Evolutionary conservation across 140 eudicot genomes (phyloP), one percentile per base, ranked within the genome.

Genomic region (Oenanthe javanica): DNA sequence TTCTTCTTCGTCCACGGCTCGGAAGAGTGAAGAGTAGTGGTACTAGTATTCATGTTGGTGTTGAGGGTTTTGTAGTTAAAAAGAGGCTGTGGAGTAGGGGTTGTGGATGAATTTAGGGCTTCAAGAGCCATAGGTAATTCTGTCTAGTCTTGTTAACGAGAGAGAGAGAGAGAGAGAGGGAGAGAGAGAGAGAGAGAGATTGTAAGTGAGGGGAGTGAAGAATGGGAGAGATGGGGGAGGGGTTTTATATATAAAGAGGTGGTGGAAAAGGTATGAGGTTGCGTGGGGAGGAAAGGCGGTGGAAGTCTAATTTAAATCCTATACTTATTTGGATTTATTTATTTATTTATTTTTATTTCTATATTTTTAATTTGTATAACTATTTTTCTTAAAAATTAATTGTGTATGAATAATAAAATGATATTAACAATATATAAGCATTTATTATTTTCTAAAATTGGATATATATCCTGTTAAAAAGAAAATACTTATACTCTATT

Each of bases 51-150:
- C 45, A 4, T 21, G 36, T n/a, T 73, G 77, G 12, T 47, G 1
- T 74, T 21, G 40, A 2, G 16, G 9, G 31, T 70, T 74, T 80
- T 83, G 50, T 85, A 82, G 84, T 72, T 72, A 38, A 71, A 81
- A 77, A 71, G 81, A 15, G 89, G 79, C 0, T 86, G 86, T 25
- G 85, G 77, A 27, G 81, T 70, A 10, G 89, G 43, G 19, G 89
- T 42, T 46, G 87, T 81, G 27, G 96, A 94, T 0, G 90, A 85
- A 72, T 87, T 84, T 46, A 88, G 76, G 11, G 93, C 91, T 84
- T 87, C 92, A 63, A 90, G 91, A 54, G 96, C 93, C 97, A 92
- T 90, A 5, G 49, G 1, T 11, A 0, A 31, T 31, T 31, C 0
- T 9, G 12, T 8, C 45, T 8, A 23, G 6, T 5, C 9, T n/a